Conservation (phyloP, 495 filamentous ascomycete genomes). For the Massariosphaeria phaeospora region DNA sequence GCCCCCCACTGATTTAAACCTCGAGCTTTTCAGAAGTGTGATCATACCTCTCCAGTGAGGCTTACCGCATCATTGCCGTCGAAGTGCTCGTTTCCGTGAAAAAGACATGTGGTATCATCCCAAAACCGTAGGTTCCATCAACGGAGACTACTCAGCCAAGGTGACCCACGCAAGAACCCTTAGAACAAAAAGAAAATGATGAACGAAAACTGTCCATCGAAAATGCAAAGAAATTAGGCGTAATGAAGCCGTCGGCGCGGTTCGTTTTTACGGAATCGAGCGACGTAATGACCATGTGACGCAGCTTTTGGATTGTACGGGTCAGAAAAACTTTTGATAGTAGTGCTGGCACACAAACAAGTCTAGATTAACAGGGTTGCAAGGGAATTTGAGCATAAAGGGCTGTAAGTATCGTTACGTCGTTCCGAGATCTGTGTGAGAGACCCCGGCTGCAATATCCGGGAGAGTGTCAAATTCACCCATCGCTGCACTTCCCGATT, state of each 20-base stretch:
- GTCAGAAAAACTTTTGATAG: constrained; percentile 6
- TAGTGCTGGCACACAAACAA: constrained; percentile 1
- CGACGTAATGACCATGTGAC: too few species aligned
- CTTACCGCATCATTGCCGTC: too few species aligned
- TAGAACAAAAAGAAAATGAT: background rate
- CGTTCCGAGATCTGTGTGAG: constrained; percentile 2
- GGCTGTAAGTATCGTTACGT: constrained; percentile 29
- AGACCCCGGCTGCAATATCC: background rate
- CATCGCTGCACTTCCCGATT: background rate
- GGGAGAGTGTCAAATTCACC: background rate
- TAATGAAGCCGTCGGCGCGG: too few species aligned
- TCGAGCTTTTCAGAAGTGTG: too few species aligned
- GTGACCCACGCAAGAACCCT: background rate
- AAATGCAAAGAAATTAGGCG: background rate
- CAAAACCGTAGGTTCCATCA: background rate
- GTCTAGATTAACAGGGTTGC: constrained; percentile 11
- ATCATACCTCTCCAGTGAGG: too few species aligned
- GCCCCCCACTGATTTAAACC: too few species aligned
- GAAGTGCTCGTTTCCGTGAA: constrained; percentile 14
- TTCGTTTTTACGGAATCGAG: too few species aligned
- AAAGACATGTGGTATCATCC: constrained; percentile 31
- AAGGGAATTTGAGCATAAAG: background rate
- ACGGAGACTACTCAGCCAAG: background rate
- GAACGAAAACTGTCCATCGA: background rate
- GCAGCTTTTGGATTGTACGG: too few species aligned